Conservation (phyloP, 805 yeast genomes). For the Ogataea salicorniae region DNA sequence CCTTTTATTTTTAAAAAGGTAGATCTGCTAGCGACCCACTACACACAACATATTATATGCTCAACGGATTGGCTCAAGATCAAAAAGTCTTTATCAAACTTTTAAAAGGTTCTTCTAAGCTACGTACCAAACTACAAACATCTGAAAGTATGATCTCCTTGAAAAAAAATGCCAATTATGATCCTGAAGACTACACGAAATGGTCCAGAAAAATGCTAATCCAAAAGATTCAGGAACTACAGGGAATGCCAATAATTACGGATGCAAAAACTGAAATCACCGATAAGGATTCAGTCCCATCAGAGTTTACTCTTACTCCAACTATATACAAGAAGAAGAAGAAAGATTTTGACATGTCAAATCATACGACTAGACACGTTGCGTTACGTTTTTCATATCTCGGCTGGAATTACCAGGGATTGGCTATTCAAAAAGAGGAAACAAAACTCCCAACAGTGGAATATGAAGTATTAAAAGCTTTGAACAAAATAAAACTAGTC, state of each 20-base stretch:
- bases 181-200: conserved; percentile 36
- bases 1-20: too few relatives aligned
- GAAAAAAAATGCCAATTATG: too few relatives aligned
- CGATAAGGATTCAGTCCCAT: not conserved
- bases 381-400: conserved; percentile 82
- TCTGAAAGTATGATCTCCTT: too few relatives aligned
- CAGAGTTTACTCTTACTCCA: not conserved
- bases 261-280: not conserved
- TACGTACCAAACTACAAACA: too few relatives aligned
- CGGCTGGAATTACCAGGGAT: conserved; percentile 94
- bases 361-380: conserved; percentile 57
- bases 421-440: conserved; percentile 72
- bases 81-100: too few relatives aligned
- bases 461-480: conserved; percentile 63
- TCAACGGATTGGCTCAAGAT: too few relatives aligned
- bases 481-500: conserved; percentile 62
- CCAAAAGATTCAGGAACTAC: conserved; percentile 51
- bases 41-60: too few relatives aligned
- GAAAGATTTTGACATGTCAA: conserved; percentile 59
- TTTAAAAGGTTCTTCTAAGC: too few relatives aligned
- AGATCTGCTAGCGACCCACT: too few relatives aligned
- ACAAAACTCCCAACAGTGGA: conserved; percentile 88
- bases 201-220: conserved; percentile 74
- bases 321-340: conserved; percentile 22
- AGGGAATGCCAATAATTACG: conserved; percentile 20